Evolutionary conservation across 2,329 filamentous ascomycete genomes (phyloP), one percentile per base, ranked within the genome.

Genomic region (Bipolaris gigantea): DNA sequence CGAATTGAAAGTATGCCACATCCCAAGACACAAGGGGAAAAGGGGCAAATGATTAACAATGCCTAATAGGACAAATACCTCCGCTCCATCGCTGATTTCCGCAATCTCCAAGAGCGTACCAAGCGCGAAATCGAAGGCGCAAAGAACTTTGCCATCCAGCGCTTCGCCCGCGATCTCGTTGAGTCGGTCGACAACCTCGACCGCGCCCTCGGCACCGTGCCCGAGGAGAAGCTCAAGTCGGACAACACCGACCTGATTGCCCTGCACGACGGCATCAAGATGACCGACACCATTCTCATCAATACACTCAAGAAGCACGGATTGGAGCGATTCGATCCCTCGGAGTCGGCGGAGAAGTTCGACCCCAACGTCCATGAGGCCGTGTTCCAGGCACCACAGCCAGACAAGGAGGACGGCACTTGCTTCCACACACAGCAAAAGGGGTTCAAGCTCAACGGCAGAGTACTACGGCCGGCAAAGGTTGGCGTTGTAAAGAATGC

Each of bases 171-270:
- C 76, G 94, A 99, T 77, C 87, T 99, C 41, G 85, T 97, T 65
- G 94, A 99, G 75, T 91, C 86, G 71, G 87, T 99, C 70, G 94
- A 99, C 79, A 99, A 97, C 83, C 87, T 99, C 61, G 94, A 99
- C 78, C 92, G 92, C 63, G 94, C 94, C 39, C 85, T 99, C 39
- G 76, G 80, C 60, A 91, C 87, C 69, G 92, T 96, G 11, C 86
- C 90, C 18, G 73, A 83, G 56, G 87, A 91, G 36, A 90, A 90
- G 77, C 82, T 95, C 60, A 80, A 80, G 19, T 66, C 83, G 48
- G 79, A 84, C 21, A 85, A 85, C 73, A 82, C 89, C 73, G 92
- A 97, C 63, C 82, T 97, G 33, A 78, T 83, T 56, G 89, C 87
- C 67, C 84, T 99, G 59, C 87, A 96, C 76, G 88, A 92, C 60